Conservation (phyloP, 1,284 basidiomycete species). For the Trametes versicolor region DNA sequence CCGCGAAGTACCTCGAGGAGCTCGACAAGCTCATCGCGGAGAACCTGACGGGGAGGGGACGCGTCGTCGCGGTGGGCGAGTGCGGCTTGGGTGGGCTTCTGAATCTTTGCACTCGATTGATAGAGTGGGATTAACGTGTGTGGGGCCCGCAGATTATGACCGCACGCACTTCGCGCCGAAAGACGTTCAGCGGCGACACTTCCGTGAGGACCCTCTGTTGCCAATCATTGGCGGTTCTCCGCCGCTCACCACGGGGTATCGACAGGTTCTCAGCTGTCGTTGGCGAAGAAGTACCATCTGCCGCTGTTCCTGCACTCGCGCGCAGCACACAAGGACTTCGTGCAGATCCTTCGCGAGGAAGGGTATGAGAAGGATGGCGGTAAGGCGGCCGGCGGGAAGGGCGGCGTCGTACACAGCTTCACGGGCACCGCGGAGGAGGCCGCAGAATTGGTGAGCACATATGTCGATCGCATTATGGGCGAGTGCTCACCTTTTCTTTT, state of each 20-base stretch:
- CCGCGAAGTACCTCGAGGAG: constrained; percentile 70
- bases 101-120: not conserved
- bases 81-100: constrained; percentile 78
- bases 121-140: constrained; percentile 6
- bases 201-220: constrained; percentile 55
- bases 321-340: constrained; percentile 78
- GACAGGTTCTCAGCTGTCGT: constrained; percentile 60
- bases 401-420: constrained; percentile 90
- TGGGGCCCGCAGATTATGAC: constrained; percentile 77
- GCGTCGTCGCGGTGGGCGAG: constrained; percentile 85
- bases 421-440: constrained; percentile 79
- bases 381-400: constrained; percentile 59
- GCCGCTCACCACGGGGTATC: not conserved
- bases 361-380: constrained; percentile 72
- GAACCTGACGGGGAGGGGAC: constrained; percentile 64
- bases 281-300: constrained; percentile 79
- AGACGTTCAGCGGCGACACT: constrained; percentile 74
- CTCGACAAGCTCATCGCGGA: constrained; percentile 65
- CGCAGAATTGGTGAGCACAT: constrained; percentile 67
- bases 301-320: constrained; percentile 91
- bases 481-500: constrained; percentile 18
- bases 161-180: constrained; percentile 75
- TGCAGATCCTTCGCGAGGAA: constrained; percentile 73
- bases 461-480: not conserved
- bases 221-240: not conserved